Conservation (phyloP, 1,284 basidiomycete genomes). For the Trichosporon sp. region DNA sequence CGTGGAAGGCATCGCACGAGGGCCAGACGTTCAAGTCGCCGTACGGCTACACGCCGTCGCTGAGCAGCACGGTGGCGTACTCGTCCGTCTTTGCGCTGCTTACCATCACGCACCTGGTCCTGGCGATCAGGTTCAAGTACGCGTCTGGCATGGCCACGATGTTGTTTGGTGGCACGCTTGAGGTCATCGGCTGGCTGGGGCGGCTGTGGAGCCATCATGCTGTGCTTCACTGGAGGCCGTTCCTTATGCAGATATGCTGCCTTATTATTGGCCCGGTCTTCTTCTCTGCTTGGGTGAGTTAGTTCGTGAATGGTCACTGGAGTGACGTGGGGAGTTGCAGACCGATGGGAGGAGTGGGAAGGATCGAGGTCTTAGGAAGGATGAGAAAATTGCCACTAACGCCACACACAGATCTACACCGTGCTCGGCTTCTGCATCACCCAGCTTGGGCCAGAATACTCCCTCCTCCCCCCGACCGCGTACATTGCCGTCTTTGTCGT, state of each 20-base stretch:
- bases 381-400: too few species aligned
- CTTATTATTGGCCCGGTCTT: slow-evolving; percentile 47
- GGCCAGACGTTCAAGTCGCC: slow-evolving; percentile 17
- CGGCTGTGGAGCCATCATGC: slow-evolving; percentile 33
- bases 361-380: too few species aligned
- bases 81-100: slow-evolving; percentile 29
- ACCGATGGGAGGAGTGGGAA: too few species aligned
- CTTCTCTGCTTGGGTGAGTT: slow-evolving; percentile 29
- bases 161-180: slow-evolving; percentile 53
- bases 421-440: slow-evolving; percentile 43
- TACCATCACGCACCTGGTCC: slow-evolving; percentile 50
- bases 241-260: slow-evolving; percentile 51
- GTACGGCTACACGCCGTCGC: slow-evolving; percentile 33
- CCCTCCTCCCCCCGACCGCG: slow-evolving; percentile 33
- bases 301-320: slow-evolving; percentile 25
- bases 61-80: slow-evolving; percentile 20
- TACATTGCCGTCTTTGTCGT: slow-evolving; percentile 45
- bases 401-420: slow-evolving; percentile 29
- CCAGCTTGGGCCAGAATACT: slow-evolving; percentile 38
- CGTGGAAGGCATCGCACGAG: slow-evolving; percentile 8
- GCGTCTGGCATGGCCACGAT: slow-evolving; percentile 58
- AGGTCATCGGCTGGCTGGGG: slow-evolving; percentile 49
- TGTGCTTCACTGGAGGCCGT: slow-evolving; percentile 26
- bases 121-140: slow-evolving; percentile 47
- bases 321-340: slow-evolving; percentile 14